Evolutionary conservation across 176 grass and related monocot genomes (phyloP).

Genomic region (Oryza punctata): DNA sequence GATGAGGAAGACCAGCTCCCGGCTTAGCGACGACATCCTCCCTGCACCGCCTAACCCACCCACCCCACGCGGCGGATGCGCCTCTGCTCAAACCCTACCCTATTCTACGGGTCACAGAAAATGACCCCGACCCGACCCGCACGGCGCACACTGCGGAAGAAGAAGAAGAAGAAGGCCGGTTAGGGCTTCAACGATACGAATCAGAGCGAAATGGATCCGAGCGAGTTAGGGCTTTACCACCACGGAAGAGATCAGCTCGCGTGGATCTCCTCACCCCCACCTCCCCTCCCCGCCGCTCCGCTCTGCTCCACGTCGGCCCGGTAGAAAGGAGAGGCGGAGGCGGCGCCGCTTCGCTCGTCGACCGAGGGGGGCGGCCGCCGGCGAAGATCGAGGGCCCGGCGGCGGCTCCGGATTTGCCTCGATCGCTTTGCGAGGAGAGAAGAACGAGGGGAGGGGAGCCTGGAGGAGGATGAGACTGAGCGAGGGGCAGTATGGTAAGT

Average conservation of each 20-base stretch:
- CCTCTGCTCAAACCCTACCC: conserved; percentile 17
- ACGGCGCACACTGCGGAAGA: background rate
- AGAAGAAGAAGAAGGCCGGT: background rate
- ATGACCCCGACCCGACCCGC: background rate
- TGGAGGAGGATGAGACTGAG: conserved; percentile 43
- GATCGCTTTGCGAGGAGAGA: conserved; percentile 35
- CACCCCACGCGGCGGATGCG: conserved; percentile 39
- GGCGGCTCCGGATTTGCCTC: conserved; percentile 41
- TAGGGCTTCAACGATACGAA: conserved; percentile 3
- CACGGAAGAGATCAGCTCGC: background rate
- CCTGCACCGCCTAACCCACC: conserved; percentile 35
- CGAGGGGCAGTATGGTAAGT: conserved; percentile 39
- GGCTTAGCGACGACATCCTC: conserved; percentile 71
- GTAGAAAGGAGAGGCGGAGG: background rate
- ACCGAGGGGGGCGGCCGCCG: conserved; percentile 6
- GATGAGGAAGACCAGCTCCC: conserved; percentile 81
- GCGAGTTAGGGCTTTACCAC: conserved; percentile 47
- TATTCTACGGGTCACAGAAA: conserved; percentile 26
- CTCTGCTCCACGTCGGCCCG: conserved; percentile 15
- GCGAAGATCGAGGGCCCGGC: conserved; percentile 39
- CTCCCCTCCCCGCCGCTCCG: background rate
- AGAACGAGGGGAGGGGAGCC: conserved; percentile 21
- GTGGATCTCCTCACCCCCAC: conserved; percentile 30
- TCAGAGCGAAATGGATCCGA: conserved; percentile 10
- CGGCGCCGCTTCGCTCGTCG: background rate